Evolutionary conservation across 176 grass and related monocot species (phyloP).

Genomic region (barley (Hordeum vulgare)): MorexV3_pseudomolecules_assembly NC_058522.1:326509573-326510072

Average conservation of each 20-base stretch:
- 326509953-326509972: background rate
- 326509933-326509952: background rate
- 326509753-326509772: conserved; percentile 13
- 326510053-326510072: too few species aligned
- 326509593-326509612: conserved; percentile 68
- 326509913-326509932: background rate
- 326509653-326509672: conserved; percentile 16
- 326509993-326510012: too few species aligned
- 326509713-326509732: conserved; percentile 25
- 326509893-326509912: background rate
- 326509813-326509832: conserved; percentile 5
- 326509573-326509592: conserved; percentile 36
- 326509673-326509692: conserved; percentile 18
- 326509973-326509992: too few species aligned
- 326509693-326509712: conserved; percentile 34
- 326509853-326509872: conserved; percentile 18
- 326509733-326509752: conserved; percentile 28
- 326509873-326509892: background rate
- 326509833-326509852: background rate
- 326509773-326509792: background rate
- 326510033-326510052: too few species aligned
- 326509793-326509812: conserved; percentile 28
- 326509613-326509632: conserved; percentile 42
- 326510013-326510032: too few species aligned
- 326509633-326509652: conserved; percentile 28